These are phyloP conservation scores for Trypanosomatidae sp. DNA, from an alignment of 208 protist species.

Conservation along the genomic window DNA sequence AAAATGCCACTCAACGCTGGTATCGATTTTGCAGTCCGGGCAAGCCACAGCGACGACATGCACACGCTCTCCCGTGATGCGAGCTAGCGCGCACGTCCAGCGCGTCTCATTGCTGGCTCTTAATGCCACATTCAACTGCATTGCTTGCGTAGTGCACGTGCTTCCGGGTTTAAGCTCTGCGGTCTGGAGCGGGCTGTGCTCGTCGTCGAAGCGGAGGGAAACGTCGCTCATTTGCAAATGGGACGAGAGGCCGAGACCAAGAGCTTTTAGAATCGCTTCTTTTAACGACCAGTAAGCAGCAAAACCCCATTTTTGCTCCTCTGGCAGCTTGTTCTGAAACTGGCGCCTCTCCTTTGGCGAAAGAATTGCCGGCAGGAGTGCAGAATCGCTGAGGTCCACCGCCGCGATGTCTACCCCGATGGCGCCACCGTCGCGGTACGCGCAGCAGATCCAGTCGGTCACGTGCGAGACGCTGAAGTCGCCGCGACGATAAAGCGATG, in stretches of 20 bases:
- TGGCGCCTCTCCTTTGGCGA: background rate
- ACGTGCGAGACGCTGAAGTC: slow-evolving; percentile 31
- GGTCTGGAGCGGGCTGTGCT: too few species aligned
- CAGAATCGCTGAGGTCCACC: background rate
- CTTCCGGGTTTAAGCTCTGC: too few species aligned
- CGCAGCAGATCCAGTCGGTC: slow-evolving; percentile 25
- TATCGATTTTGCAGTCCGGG: too few species aligned
- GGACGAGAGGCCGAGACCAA: slow-evolving; percentile 27
- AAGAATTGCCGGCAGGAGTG: background rate
- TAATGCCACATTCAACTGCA: too few species aligned
- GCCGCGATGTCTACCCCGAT: slow-evolving; percentile 32
- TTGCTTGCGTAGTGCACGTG: too few species aligned
- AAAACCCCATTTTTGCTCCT: background rate
- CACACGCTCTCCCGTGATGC: too few species aligned
- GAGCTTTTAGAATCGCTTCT: slow-evolving; percentile 35
- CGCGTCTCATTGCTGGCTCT: too few species aligned
- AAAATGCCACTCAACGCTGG: too few species aligned
- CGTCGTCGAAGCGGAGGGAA: too few species aligned
- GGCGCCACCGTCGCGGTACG: background rate
- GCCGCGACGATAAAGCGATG: background rate
- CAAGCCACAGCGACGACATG: too few species aligned
- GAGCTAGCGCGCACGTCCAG: too few species aligned
- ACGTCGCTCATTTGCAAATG: slow-evolving; percentile 13
- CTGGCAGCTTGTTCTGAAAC: background rate
- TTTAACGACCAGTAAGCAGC: slow-evolving; percentile 36